Evolutionary conservation across 805 yeast genomes (phyloP).

Genomic region (Ogataea naganishii): DNA sequence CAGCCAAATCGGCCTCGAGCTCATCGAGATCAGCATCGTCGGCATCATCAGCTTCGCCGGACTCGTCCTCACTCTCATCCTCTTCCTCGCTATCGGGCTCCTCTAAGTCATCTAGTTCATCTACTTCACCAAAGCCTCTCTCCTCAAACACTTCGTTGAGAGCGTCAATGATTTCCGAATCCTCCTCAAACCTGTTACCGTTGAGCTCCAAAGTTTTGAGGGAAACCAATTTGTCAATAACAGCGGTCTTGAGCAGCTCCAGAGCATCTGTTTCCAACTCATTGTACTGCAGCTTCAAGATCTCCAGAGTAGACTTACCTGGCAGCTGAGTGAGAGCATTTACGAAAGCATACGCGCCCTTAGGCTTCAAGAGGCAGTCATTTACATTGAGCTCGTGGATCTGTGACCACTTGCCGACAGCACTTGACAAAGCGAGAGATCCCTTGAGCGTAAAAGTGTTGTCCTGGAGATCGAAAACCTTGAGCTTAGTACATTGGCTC

Average conservation of each 20-base stretch:
- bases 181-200: constrained; percentile 92
- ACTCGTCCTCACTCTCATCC: constrained; percentile 53
- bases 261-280: constrained; percentile 69
- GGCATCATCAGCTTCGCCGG: constrained; percentile 39
- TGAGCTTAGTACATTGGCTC: constrained; percentile 46
- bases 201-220: constrained; percentile 72
- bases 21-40: constrained; percentile 36
- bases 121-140: constrained; percentile 75
- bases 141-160: constrained; percentile 57
- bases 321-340: constrained; percentile 36
- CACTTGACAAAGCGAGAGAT: constrained; percentile 53
- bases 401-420: constrained; percentile 52
- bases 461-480: constrained; percentile 82
- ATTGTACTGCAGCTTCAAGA: constrained; percentile 76
- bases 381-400: constrained; percentile 76
- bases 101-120: constrained; percentile 92
- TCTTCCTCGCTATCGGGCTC: constrained; percentile 67
- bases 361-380: constrained; percentile 77
- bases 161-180: constrained; percentile 56
- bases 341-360: constrained; percentile 57
- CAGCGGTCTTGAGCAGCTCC: constrained; percentile 44
- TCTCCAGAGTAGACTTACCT: constrained; percentile 34
- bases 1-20: constrained; percentile 46
- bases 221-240: constrained; percentile 46
- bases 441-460: constrained; percentile 80